These are phyloP conservation scores for Lentinula detonsa DNA, from an alignment of 768 basidiomycete species.

Conservation along the genomic window DNA sequence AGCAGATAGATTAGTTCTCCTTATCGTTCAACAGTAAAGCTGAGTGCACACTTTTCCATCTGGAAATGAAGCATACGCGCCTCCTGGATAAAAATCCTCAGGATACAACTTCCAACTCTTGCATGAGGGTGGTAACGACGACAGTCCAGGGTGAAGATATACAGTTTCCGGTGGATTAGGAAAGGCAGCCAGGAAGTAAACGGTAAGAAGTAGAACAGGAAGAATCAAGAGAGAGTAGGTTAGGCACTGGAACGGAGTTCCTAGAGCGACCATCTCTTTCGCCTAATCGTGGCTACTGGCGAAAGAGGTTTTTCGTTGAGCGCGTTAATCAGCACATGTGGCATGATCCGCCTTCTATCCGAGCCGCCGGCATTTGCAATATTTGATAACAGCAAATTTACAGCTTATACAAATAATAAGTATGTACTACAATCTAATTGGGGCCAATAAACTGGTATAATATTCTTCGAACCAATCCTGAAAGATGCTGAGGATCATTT, in stretches of 20 bases:
- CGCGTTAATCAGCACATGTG: neutral
- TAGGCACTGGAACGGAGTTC: conserved; percentile 17
- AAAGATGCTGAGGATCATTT: conserved; percentile 73
- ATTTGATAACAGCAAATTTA: neutral
- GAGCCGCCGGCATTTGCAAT: neutral
- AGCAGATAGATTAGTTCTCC: neutral
- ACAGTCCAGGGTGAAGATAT: conserved; percentile 50
- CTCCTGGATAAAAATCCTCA: conserved; percentile 59
- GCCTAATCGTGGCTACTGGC: neutral
- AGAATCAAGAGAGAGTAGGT: conserved; percentile 53
- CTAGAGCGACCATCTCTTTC: conserved; percentile 4
- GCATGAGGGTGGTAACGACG: conserved; percentile 47
- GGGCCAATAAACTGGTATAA: conserved; percentile 89
- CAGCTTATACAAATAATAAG: neutral
- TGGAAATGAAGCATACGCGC: conserved; percentile 60
- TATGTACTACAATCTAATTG: conserved; percentile 39
- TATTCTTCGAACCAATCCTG: conserved; percentile 73
- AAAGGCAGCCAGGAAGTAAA: conserved; percentile 62
- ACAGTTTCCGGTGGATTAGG: conserved; percentile 51
- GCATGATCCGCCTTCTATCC: neutral
- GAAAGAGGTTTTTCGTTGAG: neutral
- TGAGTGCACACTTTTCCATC: conserved; percentile 46
- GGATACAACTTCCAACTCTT: conserved; percentile 70
- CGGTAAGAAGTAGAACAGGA: conserved; percentile 51
- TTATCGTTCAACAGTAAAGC: neutral